Conservation (phyloP, 441 rosid species). For the Breynia disticha region DNA sequence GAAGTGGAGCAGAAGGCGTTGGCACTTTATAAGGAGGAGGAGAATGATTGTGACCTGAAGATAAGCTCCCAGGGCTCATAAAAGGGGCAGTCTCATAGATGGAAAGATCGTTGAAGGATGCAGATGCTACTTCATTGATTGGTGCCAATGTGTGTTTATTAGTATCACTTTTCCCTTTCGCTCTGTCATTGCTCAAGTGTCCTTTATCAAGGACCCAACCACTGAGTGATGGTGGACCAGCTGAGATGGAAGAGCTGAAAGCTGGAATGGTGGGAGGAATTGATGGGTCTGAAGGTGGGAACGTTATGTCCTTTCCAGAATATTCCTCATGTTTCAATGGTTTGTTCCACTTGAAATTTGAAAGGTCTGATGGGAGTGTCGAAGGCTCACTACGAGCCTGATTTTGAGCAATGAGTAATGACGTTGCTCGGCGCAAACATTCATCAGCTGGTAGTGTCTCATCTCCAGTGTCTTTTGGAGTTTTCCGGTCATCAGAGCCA, state of each 20-base stretch:
- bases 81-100: conserved; percentile 24
- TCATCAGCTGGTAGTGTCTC: conserved; percentile 42
- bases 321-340: conserved; percentile 31
- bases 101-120: conserved; percentile 46
- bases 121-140: conserved; percentile 41
- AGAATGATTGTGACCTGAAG: conserved; percentile 15
- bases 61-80: conserved; percentile 16
- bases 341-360: conserved; percentile 29
- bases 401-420: conserved; percentile 51
- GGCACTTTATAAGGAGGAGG: conserved; percentile 48
- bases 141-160: conserved; percentile 35
- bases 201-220: conserved; percentile 61
- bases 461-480: conserved; percentile 27
- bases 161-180: conserved; percentile 25
- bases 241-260: conserved; percentile 25
- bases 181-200: conserved; percentile 28
- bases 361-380: conserved; percentile 36
- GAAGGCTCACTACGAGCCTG: conserved; percentile 26
- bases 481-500: conserved; percentile 16
- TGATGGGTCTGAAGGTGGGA: conserved; percentile 23
- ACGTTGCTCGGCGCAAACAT: conserved; percentile 64
- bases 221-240: conserved; percentile 81
- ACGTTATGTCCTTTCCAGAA: conserved; percentile 24
- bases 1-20: conserved; percentile 77
- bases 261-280: conserved; percentile 6